Evolutionary conservation across 1,284 basidiomycete genomes (phyloP).

Genomic region (Ceratobasidium sp.): DNA sequence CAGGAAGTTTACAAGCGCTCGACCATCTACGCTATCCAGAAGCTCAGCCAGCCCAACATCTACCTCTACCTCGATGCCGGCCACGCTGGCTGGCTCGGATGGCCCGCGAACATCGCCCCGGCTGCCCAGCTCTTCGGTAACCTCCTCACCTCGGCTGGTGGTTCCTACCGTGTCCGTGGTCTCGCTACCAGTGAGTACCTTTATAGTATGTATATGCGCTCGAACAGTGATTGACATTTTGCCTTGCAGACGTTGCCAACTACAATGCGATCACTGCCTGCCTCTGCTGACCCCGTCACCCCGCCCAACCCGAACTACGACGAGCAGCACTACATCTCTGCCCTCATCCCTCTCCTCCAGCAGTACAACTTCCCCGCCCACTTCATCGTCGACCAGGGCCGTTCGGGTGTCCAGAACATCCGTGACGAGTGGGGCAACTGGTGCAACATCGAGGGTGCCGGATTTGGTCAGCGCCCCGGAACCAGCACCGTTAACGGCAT

Average conservation of each 20-base stretch:
- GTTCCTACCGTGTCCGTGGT: conserved; percentile 62
- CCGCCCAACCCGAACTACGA: conserved; percentile 66
- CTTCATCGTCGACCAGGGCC: conserved; percentile 70
- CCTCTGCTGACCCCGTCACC: conserved; percentile 64
- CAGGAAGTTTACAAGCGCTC: conserved; percentile 60
- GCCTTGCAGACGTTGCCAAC: conserved; percentile 59
- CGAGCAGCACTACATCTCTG: conserved; percentile 66
- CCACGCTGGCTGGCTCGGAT: conserved; percentile 71
- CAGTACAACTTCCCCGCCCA: conserved; percentile 57
- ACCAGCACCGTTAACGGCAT: conserved; percentile 50
- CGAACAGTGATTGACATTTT: not conserved
- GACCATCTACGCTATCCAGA: conserved; percentile 63
- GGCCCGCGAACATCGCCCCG: conserved; percentile 65
- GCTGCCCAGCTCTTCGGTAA: conserved; percentile 62
- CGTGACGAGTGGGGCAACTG: conserved; percentile 61
- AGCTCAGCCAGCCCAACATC: conserved; percentile 57
- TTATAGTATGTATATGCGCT: not conserved
- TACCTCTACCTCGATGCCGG: conserved; percentile 56
- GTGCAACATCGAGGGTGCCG: conserved; percentile 69
- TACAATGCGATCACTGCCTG: conserved; percentile 63
- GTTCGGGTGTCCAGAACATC: conserved; percentile 66
- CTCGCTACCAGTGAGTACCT: conserved; percentile 56
- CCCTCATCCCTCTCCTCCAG: conserved; percentile 58
- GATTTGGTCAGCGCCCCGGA: conserved; percentile 67
- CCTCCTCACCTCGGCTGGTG: conserved; percentile 59